Evolutionary conservation across 306 rosid species (phyloP), one percentile per base, ranked within the genome.

Genomic region (Sicyos baderoa): DNA sequence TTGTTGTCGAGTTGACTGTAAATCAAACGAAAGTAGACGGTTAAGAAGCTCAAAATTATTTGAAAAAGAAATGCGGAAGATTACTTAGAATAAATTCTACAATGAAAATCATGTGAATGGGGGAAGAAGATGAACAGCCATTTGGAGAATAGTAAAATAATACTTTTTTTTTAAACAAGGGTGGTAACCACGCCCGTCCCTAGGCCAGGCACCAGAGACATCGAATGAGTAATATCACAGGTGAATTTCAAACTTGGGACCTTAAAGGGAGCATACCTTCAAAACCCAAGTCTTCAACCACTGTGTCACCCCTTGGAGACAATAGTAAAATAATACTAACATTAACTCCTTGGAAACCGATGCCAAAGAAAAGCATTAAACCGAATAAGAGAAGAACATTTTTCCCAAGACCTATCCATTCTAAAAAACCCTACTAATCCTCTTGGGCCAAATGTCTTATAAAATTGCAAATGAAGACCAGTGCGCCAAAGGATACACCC

Each of bases 1-100:
- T 83, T 83, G 72, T 80, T 83, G 71, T 83, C 82, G 23, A 83
- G 76, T 72, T 83, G 87, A 56, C 87, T 83, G 80, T 72, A 58
- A 82, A 55, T 61, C 53, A 59, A 57, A 55, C 4, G 17, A 51
- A 57, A 65, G 45, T 35, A 47, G 57, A 5, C 56, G 15, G 6
- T 8, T 67, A 49, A 29, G 65, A 61, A 67, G 27, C 22, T 67
- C 23, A 49, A 65, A 23, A 22, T 49, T 25, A 48, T 48, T 67
- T 15, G 45, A 49, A 67, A 67, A 67, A 67, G 10, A 67, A 67
- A 15, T 7, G 22, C 57, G 15, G 56, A 67, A 23, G 57, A 15
- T 23, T 25, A 23, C 44, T 23, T 7, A 47, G 16, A 15, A 50
- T 67, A 67, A 44, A 21, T 65, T 45, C 54, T 65, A 18, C 10